These are phyloP conservation scores for Uromyces viciae-fabae DNA, from an alignment of 1,284 basidiomycete species.

Conservation along the genomic window DNA sequence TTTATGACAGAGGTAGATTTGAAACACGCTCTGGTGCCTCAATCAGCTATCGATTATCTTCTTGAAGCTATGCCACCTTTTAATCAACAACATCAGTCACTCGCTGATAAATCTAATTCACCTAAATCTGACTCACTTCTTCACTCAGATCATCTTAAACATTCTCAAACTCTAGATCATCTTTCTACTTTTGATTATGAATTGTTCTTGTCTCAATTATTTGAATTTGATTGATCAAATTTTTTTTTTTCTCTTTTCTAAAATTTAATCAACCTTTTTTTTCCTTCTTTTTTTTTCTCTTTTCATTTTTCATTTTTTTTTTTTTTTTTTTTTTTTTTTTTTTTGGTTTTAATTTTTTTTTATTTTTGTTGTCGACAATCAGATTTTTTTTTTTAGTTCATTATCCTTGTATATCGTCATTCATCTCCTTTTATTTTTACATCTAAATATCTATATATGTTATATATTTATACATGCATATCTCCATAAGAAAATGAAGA, in stretches of 20 bases:
- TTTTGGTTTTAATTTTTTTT: no score
- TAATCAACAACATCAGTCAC: background rate
- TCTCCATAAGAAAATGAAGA: no score
- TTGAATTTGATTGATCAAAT: conserved; percentile 28
- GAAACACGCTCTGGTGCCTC: conserved; percentile 75
- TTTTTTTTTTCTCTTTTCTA: background rate
- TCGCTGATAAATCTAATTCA: background rate
- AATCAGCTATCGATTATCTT: conserved; percentile 75
- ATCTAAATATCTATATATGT: no score
- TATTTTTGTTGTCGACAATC: no score
- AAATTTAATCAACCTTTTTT: no score
- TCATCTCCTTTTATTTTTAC: no score
- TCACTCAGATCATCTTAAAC: background rate
- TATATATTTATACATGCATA: no score
- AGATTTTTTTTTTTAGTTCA: no score
- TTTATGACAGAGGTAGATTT: conserved; percentile 92
- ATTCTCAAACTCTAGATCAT: background rate
- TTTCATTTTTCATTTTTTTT: background rate
- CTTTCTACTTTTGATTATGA: conserved; percentile 35
- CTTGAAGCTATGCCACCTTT: conserved; percentile 66
- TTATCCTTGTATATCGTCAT: no score
- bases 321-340: background rate
- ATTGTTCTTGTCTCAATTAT: conserved; percentile 37
- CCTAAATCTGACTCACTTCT: background rate
- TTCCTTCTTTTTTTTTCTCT: background rate